Evolutionary conservation across 768 basidiomycete species (phyloP), one percentile per base, ranked within the genome.

Genomic region (Lanmaoa rubissima): DNA sequence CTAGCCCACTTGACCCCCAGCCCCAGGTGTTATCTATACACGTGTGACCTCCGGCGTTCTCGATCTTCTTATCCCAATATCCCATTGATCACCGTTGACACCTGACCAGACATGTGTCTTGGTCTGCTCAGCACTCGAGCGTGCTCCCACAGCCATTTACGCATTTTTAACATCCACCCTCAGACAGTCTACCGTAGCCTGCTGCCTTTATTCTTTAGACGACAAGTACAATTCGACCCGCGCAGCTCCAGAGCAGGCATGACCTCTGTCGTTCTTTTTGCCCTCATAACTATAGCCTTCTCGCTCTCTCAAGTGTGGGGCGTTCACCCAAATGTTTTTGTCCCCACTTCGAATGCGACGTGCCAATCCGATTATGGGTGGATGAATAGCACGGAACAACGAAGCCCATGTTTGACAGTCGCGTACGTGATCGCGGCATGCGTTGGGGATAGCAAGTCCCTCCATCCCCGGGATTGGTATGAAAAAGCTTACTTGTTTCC

Each of bases 391-490:
- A 46, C 41, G 1, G 59, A 65, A 21, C 36, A 42, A 34, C 1
- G 41, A 16, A 48, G 24, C 26, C 61, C 71, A 3, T 73, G 71
- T 55, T 53, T 71, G 31, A 41, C 51, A 5, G 71, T 67, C 9
- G 69, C 70, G 2, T 73, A 67, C 41, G 69, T 73, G 48, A 67
- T 73, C n/a, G 67, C 51, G 28, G 65, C 70, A 31, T 71, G 70
- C 26, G 53, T 8, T 2, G 69, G 64, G 40, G 60, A 73, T 21
- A 61, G 70, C 38, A 57, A 54, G 70, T 66, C 2, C 6, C 6
- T 46, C 48, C 16, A 32, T 35, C 52, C 42, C 48, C 0, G 2
- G 11, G 2, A 45, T 26, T 34, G 13, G 9, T 12, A 19, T 1
- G 41, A 19, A 10, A 24, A 17, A 12, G 14, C 50, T 57, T 12